phyloP scores from a whole-genome alignment of 352 stramenopile genomes.

The Globisporangium rhizosaccharum region DNA sequence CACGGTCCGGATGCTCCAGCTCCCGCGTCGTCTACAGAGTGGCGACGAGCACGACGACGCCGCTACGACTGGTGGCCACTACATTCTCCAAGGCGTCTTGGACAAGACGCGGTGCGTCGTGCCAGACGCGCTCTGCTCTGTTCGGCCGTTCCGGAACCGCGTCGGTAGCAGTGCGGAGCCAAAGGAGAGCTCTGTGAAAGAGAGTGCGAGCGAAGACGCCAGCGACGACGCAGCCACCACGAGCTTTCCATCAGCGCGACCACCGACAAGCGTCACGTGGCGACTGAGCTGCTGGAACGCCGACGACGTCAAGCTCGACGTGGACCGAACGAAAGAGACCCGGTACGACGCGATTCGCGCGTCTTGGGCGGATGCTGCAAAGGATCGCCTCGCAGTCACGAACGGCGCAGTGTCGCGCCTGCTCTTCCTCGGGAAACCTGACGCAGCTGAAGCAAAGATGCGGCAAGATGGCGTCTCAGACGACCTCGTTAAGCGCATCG shows the following conservation, averaged over 20 bases:
- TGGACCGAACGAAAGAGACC: slow-evolving; percentile 49
- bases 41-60: slow-evolving; percentile 8
- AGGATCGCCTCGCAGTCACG: slow-evolving; percentile 35
- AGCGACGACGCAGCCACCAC: background rate
- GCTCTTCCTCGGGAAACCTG: slow-evolving; percentile 36
- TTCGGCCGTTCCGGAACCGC: slow-evolving; percentile 46
- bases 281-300: slow-evolving; percentile 51
- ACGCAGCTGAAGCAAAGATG: slow-evolving; percentile 34
- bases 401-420: slow-evolving; percentile 47
- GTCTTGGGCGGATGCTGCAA: slow-evolving; percentile 44
- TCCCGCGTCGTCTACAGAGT: slow-evolving; percentile 25
- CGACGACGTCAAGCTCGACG: slow-evolving; percentile 55
- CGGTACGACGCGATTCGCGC: slow-evolving; percentile 44
- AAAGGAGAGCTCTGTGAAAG: slow-evolving; percentile 3
- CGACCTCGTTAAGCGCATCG: slow-evolving; percentile 35
- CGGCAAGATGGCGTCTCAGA: slow-evolving; percentile 36
- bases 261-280: slow-evolving; percentile 23
- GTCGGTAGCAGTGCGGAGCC: background rate
- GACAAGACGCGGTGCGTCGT: slow-evolving; percentile 47
- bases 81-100: slow-evolving; percentile 65
- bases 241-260: slow-evolving; percentile 3
- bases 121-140: slow-evolving; percentile 34
- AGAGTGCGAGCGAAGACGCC: slow-evolving; percentile 7
- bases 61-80: slow-evolving; percentile 10
- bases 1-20: slow-evolving; percentile 39